Evolutionary conservation across 495 filamentous ascomycete species (phyloP).

Genomic region (Chaetomium fimeti): DNA sequence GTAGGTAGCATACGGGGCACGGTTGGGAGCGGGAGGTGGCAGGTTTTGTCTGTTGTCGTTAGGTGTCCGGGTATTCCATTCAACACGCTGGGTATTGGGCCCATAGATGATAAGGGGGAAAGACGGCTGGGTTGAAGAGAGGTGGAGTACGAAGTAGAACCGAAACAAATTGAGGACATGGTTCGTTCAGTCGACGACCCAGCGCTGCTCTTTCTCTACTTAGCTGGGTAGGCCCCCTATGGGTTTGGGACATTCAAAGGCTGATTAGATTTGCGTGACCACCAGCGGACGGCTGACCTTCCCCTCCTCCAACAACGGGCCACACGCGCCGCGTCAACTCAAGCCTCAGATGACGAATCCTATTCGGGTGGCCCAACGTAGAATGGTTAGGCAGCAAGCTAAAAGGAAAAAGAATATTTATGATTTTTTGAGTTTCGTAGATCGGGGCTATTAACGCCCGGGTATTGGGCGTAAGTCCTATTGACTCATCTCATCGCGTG

Average conservation of each 20-base stretch:
- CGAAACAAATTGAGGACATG: background rate
- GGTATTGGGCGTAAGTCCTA: background rate
- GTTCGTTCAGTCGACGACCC: no score
- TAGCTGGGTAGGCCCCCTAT: no score
- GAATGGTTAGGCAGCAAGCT: background rate
- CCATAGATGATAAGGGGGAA: background rate
- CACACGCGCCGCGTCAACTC: conserved; percentile 10
- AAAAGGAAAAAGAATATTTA: background rate
- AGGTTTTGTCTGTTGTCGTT: background rate
- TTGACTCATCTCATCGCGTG: background rate
- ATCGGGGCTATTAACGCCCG: background rate
- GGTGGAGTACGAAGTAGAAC: background rate
- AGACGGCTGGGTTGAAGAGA: background rate
- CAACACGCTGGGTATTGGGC: background rate
- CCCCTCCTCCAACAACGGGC: background rate
- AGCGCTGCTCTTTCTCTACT: no score
- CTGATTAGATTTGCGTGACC: no score
- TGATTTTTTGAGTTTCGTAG: background rate
- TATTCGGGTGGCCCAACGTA: background rate
- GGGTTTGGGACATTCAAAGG: no score
- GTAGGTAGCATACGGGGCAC: background rate
- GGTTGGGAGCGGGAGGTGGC: background rate
- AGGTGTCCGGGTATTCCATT: background rate
- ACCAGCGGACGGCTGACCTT: background rate
- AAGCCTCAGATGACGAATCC: conserved; percentile 9